These are phyloP conservation scores for Pseudogymnoascus sp. DNA, from an alignment of 2,329 filamentous ascomycete species.

Conservation along the genomic window DNA sequence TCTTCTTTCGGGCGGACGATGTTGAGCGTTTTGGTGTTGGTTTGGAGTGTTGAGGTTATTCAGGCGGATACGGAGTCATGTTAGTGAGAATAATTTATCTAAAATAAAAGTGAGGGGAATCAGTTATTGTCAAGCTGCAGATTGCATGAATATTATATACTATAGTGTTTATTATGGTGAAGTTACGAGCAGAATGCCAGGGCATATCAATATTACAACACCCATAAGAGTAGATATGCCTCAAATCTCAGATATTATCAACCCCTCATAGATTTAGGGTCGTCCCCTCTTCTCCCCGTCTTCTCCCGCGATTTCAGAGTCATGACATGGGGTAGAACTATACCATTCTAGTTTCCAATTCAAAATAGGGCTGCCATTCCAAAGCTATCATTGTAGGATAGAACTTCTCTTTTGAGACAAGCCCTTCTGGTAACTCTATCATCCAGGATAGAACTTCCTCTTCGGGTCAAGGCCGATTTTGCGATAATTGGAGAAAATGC, in stretches of 20 bases:
- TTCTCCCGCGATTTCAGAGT: background rate
- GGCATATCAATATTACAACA: background rate
- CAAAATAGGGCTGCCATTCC: background rate
- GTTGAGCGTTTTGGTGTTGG: background rate
- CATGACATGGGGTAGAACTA: background rate
- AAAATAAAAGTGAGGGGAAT: background rate
- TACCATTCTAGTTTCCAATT: background rate
- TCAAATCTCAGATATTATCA: background rate
- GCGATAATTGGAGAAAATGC: conserved; percentile 1
- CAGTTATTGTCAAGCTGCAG: background rate
- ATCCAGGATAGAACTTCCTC: background rate
- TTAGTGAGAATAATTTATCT: background rate
- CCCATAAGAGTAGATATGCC: background rate
- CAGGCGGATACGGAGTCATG: background rate
- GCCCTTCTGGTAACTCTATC: background rate
- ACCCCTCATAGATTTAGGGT: background rate
- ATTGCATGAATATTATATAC: background rate
- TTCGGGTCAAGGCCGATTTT: background rate
- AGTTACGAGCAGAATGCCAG: background rate
- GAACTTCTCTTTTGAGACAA: background rate
- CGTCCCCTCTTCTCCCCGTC: background rate
- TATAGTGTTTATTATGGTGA: background rate
- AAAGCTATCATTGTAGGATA: background rate
- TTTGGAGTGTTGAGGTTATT: background rate
- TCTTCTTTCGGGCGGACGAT: background rate